Conservation (phyloP, 106 monocot genomes). For the Agapanthus africanus region DNA sequence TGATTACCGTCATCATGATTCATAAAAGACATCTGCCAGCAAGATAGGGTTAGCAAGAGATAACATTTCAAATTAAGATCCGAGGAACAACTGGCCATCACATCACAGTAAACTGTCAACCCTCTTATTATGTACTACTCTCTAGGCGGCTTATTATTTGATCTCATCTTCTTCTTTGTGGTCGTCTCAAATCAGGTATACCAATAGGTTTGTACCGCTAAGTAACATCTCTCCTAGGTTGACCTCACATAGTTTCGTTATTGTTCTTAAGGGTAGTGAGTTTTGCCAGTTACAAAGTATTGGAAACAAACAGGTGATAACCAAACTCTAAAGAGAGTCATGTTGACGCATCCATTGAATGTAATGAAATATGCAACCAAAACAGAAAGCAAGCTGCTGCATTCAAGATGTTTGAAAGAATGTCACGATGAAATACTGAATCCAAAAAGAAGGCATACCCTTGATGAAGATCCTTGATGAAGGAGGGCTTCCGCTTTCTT, state of each 20-base stretch:
- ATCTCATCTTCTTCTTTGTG: too few relatives aligned
- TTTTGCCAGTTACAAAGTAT: not conserved
- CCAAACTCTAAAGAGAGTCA: not conserved
- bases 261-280: too few relatives aligned
- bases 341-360: not conserved
- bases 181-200: too few relatives aligned
- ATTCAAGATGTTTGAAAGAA: not conserved
- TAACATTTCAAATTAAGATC: too few relatives aligned
- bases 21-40: not conserved
- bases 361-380: not conserved
- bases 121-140: not conserved
- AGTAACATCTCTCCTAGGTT: too few relatives aligned
- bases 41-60: too few relatives aligned
- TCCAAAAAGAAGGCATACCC: not conserved
- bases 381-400: not conserved
- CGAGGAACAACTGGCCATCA: not conserved
- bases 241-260: too few relatives aligned
- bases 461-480: slow-evolving; percentile 13
- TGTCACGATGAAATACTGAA: not conserved
- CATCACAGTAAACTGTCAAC: not conserved
- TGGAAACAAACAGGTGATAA: not conserved
- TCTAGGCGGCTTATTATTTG: too few relatives aligned
- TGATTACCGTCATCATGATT: not conserved
- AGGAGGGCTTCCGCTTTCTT: not conserved
- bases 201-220: too few relatives aligned